These are phyloP conservation scores for Malassezia brasiliensis DNA, from an alignment of 1,284 basidiomycete species.

Conservation along the genomic window DNA sequence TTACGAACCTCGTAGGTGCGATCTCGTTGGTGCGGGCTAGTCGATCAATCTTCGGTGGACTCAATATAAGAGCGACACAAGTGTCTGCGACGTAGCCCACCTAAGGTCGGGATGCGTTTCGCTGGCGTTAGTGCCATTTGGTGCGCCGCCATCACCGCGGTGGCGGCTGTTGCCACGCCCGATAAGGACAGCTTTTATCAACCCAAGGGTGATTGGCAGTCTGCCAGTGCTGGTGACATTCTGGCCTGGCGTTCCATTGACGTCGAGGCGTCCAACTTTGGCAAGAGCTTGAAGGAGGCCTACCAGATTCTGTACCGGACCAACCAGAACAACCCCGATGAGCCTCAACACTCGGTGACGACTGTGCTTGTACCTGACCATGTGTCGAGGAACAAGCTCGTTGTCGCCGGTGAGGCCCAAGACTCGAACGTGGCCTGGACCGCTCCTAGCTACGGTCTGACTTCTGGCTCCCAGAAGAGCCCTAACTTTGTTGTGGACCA, in stretches of 20 bases:
- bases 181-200: neutral
- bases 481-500: neutral
- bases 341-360: slow-evolving; percentile 18
- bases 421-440: slow-evolving; percentile 26
- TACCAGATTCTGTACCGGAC: slow-evolving; percentile 30
- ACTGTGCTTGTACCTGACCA: slow-evolving; percentile 29
- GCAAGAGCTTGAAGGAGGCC: neutral
- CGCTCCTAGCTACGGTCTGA: slow-evolving; percentile 14
- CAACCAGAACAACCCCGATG: neutral
- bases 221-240: slow-evolving; percentile 22
- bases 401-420: slow-evolving; percentile 20
- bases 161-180: neutral
- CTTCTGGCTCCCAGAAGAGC: neutral
- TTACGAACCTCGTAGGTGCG: no score
- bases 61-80: no score
- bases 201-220: slow-evolving; percentile 12
- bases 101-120: neutral
- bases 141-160: neutral
- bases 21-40: no score
- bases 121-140: neutral
- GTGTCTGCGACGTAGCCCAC: no score
- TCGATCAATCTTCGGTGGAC: no score
- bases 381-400: slow-evolving; percentile 21
- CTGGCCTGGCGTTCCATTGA: slow-evolving; percentile 22
- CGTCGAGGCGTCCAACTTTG: neutral